Evolutionary conservation across 2,329 filamentous ascomycete species (phyloP), one percentile per base, ranked within the genome.

Genomic region (Pseudovirgaria hyperparasitica): DNA sequence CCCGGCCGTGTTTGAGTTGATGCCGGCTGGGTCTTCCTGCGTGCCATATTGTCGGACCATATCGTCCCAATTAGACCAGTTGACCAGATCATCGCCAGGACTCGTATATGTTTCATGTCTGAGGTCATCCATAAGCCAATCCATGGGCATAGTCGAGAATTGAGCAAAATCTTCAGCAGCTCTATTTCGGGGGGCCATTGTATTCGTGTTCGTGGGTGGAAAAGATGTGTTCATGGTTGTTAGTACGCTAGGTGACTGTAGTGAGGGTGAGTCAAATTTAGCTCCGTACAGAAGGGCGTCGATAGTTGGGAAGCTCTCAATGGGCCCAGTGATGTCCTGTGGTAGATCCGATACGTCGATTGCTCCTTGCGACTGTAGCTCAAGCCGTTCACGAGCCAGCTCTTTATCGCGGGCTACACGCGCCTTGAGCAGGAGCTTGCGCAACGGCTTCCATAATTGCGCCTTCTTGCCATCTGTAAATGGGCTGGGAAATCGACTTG

Each of bases 401-500:
- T 72, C 69, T 29, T 61, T 62, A 22, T 61, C 56, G 25, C 72
- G 57, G 22, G 63, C 65, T 9, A 60, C 58, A 23, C 57, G 55
- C 9, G 74, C 74, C 41, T 70, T 71, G 9, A 60, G 60, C 51
- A 77, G 67, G 2, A 79, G 52, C 35, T 68, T 72, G 15, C 63
- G 56, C 24, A 80, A 52, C 1, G 73, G 73, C 22, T 67, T 65
- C 74, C 75, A 79, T 0, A 78, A 50, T 53, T 40, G 52, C 35
- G 11, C 37, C 27, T 46, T 48, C 39, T 33, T 40, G 34, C 31
- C 46, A 30, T 13, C 39, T 36, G 9, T 13, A 18, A 5, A 48
- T 36, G 17, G 6, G 50, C 32, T 9, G 48, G 46, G 21, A 47
- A 48, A 63, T 33, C 57, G 55, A 3, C 54, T 50, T 16, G 54